Conservation (phyloP, 1,139 yeast species). For the Yueomyces sp. region DNA sequence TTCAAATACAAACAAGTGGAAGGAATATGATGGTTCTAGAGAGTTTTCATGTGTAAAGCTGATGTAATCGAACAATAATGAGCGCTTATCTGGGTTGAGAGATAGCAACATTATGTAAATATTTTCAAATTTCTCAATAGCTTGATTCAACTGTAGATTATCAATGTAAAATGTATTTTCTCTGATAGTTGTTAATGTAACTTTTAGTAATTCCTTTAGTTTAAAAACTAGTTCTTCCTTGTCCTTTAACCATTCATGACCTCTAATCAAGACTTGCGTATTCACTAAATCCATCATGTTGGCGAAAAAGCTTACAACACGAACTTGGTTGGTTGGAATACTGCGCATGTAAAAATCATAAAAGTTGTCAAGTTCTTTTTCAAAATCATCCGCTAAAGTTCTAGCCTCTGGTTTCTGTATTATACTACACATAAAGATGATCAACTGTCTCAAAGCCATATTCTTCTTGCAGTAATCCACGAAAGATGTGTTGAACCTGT, state of each 20-base stretch:
- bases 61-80: conserved; percentile 35
- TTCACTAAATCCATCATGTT: conserved; percentile 56
- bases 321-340: conserved; percentile 20
- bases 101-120: conserved; percentile 40
- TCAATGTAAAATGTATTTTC: conserved; percentile 21
- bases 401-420: conserved; percentile 36
- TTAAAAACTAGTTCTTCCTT: conserved; percentile 32
- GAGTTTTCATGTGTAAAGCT: conserved; percentile 14
- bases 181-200: conserved; percentile 14
- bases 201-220: conserved; percentile 17
- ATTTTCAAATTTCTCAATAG: conserved; percentile 48
- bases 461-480: conserved; percentile 58
- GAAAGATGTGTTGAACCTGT: conserved; percentile 70
- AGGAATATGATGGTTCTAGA: conserved; percentile 27
- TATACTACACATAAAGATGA: conserved; percentile 22
- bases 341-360: conserved; percentile 18
- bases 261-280: conserved; percentile 37
- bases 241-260: conserved; percentile 47
- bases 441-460: conserved; percentile 55
- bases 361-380: conserved; percentile 35
- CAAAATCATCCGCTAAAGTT: conserved; percentile 42
- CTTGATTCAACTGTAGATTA: conserved; percentile 65
- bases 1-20: conserved; percentile 48
- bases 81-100: conserved; percentile 25
- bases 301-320: conserved; percentile 32